Percentiles rank a stretch among this genome's conserved stretches.
Evolutionary conservation across 768 basidiomycete species (phyloP).

Genomic region (Crucibulum laeve): DNA sequence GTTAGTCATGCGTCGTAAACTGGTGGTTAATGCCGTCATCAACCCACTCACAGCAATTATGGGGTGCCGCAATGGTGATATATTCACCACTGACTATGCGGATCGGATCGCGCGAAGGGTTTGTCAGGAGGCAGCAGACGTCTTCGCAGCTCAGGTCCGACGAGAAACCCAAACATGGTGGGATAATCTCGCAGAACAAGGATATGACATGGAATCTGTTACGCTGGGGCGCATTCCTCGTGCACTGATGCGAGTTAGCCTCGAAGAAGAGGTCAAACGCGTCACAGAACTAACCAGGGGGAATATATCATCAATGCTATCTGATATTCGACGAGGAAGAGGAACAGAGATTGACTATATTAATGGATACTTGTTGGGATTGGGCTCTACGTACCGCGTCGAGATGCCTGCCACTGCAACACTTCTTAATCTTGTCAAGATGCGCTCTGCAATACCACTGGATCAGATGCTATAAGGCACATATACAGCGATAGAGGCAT

Average conservation of each 20-base stretch:
- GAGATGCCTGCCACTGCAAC: constrained; percentile 52
- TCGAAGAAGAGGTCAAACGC: constrained; percentile 54
- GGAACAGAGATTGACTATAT: constrained; percentile 77
- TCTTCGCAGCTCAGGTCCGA: constrained; percentile 50
- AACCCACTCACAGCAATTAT: constrained; percentile 85
- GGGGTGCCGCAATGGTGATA: constrained; percentile 74
- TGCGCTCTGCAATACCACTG: constrained; percentile 52
- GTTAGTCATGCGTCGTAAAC: constrained; percentile 67
- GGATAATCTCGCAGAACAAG: constrained; percentile 20
- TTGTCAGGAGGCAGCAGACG: constrained; percentile 67
- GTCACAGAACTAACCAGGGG: constrained; percentile 53
- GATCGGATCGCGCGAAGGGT: constrained; percentile 43
- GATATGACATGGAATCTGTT: constrained; percentile 18
- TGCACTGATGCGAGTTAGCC: constrained; percentile 34
- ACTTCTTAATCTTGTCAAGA: constrained; percentile 55
- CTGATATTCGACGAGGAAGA: constrained; percentile 58
- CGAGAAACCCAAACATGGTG: constrained; percentile 35
- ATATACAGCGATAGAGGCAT: not conserved
- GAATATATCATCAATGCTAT: constrained; percentile 81
- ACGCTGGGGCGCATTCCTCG: constrained; percentile 37
- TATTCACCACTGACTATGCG: constrained; percentile 46
- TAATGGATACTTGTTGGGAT: constrained; percentile 72
- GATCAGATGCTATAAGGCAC: constrained; percentile 36
- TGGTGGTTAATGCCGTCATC: constrained; percentile 77
- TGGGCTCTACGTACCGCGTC: constrained; percentile 57